These are phyloP conservation scores for Rhypophila decipiens DNA, from an alignment of 495 filamentous ascomycete species.

Conservation along the genomic window DNA sequence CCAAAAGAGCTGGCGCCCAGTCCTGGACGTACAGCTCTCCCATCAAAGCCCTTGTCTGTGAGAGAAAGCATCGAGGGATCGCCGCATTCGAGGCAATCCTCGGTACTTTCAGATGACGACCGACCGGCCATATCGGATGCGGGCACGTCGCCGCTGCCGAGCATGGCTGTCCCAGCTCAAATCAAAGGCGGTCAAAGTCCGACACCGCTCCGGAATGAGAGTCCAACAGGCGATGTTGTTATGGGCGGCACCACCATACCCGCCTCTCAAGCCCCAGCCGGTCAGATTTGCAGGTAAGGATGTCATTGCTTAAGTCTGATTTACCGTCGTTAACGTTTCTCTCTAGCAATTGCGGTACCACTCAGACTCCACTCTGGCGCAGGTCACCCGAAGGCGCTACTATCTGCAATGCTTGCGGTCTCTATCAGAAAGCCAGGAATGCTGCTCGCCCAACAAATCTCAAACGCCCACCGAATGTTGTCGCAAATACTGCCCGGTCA, in stretches of 20 bases:
- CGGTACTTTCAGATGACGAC: constrained; percentile 5
- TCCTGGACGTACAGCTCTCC: constrained; percentile 24
- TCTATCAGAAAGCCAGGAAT: constrained; percentile 92
- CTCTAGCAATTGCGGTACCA: constrained; percentile 87
- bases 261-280: constrained; percentile 24
- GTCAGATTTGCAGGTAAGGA: constrained; percentile 53
- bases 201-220: background rate
- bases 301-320: background rate
- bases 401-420: constrained; percentile 96
- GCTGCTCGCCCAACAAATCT: constrained; percentile 81
- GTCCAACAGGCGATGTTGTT: constrained; percentile 5
- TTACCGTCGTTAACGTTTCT: constrained; percentile 17
- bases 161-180: constrained; percentile 3
- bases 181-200: constrained; percentile 15
- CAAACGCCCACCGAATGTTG: constrained; percentile 55
- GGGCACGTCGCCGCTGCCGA: constrained; percentile 11
- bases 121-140: background rate
- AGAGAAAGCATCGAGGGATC: constrained; percentile 4
- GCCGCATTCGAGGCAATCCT: constrained; percentile 4
- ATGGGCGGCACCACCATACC: constrained; percentile 3
- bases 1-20: constrained; percentile 6
- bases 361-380: constrained; percentile 89
- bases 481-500: constrained; percentile 32
- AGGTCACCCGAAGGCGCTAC: constrained; percentile 86
- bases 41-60: constrained; percentile 16